Evolutionary conservation across 208 protist genomes (phyloP), one percentile per base, ranked within the genome.

Genomic region (Wallacemonas sp.): DNA sequence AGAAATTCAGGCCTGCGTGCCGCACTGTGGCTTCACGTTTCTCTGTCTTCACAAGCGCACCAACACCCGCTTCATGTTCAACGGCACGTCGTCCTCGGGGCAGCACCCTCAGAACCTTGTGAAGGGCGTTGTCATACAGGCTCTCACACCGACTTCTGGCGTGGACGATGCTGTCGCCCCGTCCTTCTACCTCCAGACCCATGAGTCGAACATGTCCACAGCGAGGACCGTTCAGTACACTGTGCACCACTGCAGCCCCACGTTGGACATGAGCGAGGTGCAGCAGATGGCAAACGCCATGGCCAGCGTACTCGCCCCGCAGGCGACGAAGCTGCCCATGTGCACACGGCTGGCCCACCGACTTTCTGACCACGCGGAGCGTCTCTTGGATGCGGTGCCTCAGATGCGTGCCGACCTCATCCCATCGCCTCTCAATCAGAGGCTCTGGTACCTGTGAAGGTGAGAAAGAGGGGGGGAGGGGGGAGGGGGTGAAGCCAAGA

Each of bases 261-360:
- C 82, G 1, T 60, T 94, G 15, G 79, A 84, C 47, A 49, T 97
- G 1, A 62, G 71, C 12, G 87, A 94, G 51, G 79, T 95, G 45
- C 91, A 97, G 77, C 77, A 88, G 49, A 61, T 96, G 26, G 74
- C 83, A 14, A 77, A 92, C 66, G 73, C 82, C 3, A 83, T 94
- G 80, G 76, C 82, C 11, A 86, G 91, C 46, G 84, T 86, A 39
- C 22, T 88, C 30, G 47, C 88, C 0, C 73, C 89, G 31, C 72
- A 82, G 71, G 60, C 88, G n/a, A 95, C 91, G 62, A 97, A 97
- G 71, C 79, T 97, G 56, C 91, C 91, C n/a, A 86, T 97, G 79
- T 69, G 87, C 6, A 90, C 91, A 22, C 84, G 89, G 4, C 95
- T 88, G 58, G 91, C 91, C 0, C 91, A 97, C 75, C 62, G 75